Base-by-base conservation (phyloP, 805 yeast species). In the Cyberlindnera saturnus region DNA sequence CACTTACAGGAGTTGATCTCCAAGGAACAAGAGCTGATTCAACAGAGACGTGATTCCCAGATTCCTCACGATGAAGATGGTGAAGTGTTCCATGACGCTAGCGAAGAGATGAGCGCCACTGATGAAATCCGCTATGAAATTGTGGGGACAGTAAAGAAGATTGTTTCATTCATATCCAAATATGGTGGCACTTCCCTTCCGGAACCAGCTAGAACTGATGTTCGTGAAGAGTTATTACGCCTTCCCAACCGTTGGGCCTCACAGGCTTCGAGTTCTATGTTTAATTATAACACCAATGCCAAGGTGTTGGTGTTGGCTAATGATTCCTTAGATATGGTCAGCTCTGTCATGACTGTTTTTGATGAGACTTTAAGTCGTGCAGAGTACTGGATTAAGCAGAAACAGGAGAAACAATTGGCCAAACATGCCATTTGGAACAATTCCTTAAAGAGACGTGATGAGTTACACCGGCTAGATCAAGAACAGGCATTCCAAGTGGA, bases 361-460 rank as follows among this genome's bases (percentile, higher is more conserved):
- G 91, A 86, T 58, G 90, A 86, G 38, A 89, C 89, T 40, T 69
- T 91, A 42, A 82, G 78, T 38, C 81, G 82, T 50, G 96, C 96
- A 1, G 97, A 93, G 60, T 68, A 72, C 19, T 91, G 97, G 97
- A 76, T 79, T 5, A 69, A 65, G 64, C 71, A 52, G 62, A 75
- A 50, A 63, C 75, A 61, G 56, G 67, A 66, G 43, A 52, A 55
- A 16, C 63, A 60, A 40, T 41, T 61, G 37, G 57, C 59, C 43
- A 56, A 57, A 48, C 63, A 57, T 40, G 61, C 61, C 3, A 56
- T 57, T 5, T 36, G 54, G 29, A 57, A 57, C 28, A 54, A 42
- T 39, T 19, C 51, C 1, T 18, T 52, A 18, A 45, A 40, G 32
- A 52, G 46, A 36, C 50, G 47, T 23, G 31, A 35, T 8, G 46